These are phyloP conservation scores for Leccinellum luteum DNA, from an alignment of 768 basidiomycete species.

Conservation along the genomic window DNA sequence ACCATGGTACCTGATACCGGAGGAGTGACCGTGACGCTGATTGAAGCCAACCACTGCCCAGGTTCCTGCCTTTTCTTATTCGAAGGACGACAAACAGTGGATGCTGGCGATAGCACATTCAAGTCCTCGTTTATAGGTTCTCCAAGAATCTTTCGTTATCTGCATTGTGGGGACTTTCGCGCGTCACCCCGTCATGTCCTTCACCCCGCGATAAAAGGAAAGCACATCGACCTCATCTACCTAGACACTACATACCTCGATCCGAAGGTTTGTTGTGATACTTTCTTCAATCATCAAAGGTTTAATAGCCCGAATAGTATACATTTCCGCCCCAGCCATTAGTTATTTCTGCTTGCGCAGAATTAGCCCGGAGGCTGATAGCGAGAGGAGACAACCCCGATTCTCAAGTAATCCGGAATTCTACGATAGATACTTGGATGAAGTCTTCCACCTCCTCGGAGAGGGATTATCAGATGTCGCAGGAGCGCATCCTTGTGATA, in stretches of 20 bases:
- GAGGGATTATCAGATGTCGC: conserved; percentile 36
- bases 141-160: conserved; percentile 70
- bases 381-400: conserved; percentile 34
- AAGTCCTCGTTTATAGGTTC: conserved; percentile 72
- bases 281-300: neutral
- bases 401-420: conserved; percentile 20
- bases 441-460: conserved; percentile 24
- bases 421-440: conserved; percentile 55
- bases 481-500: conserved; percentile 52
- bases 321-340: conserved; percentile 94
- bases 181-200: conserved; percentile 85
- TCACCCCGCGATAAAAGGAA: conserved; percentile 81
- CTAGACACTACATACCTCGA: conserved; percentile 96
- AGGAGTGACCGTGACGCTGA: conserved; percentile 86
- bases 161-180: conserved; percentile 94
- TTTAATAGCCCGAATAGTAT: conserved; percentile 49
- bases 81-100: conserved; percentile 84
- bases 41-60: conserved; percentile 99
- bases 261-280: conserved; percentile 56
- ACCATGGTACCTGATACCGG: conserved; percentile 76
- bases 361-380: conserved; percentile 63
- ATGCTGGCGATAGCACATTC: conserved; percentile 83
- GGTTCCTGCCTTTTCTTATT: conserved; percentile 94
- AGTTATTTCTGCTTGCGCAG: conserved; percentile 90
- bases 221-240: conserved; percentile 83